These are phyloP conservation scores for Tuber indicum DNA, from an alignment of 495 filamentous ascomycete genomes.

Conservation along the genomic window DNA sequence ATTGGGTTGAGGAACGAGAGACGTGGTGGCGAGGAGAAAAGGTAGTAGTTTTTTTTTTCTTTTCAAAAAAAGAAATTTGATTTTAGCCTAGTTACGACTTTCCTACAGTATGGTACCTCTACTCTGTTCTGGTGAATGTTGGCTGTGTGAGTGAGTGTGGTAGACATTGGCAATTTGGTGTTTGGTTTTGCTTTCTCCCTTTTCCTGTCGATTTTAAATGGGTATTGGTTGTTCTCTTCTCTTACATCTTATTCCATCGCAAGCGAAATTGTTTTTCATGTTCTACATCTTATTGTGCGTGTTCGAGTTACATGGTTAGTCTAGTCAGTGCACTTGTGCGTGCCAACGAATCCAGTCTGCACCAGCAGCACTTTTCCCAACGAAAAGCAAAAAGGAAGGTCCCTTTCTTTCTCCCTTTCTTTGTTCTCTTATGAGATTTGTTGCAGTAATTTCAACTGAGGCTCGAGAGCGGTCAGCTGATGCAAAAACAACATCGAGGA, in stretches of 20 bases:
- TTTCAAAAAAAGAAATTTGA: neutral
- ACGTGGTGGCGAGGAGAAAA: neutral
- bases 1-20: neutral
- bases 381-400: neutral
- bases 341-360: neutral
- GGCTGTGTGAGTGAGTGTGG: neutral
- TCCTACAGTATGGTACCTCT: neutral
- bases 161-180: constrained; percentile 5
- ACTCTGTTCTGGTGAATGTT: neutral
- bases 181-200: constrained; percentile 12
- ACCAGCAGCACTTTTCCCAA: neutral
- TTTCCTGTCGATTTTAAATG: constrained; percentile 7
- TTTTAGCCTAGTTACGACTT: neutral
- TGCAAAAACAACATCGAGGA: neutral
- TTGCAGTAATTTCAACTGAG: neutral
- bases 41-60: neutral
- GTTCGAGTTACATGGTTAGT: neutral
- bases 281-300: neutral
- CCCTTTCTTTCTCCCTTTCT: neutral
- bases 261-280: constrained; percentile 20
- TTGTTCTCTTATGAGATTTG: neutral
- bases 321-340: neutral
- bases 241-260: constrained; percentile 7
- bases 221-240: constrained; percentile 20
- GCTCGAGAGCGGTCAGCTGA: neutral